Evolutionary conservation across 2,329 filamentous ascomycete genomes (phyloP), one percentile per base, ranked within the genome.

Genomic region (Alternaria tenuissima): DNA sequence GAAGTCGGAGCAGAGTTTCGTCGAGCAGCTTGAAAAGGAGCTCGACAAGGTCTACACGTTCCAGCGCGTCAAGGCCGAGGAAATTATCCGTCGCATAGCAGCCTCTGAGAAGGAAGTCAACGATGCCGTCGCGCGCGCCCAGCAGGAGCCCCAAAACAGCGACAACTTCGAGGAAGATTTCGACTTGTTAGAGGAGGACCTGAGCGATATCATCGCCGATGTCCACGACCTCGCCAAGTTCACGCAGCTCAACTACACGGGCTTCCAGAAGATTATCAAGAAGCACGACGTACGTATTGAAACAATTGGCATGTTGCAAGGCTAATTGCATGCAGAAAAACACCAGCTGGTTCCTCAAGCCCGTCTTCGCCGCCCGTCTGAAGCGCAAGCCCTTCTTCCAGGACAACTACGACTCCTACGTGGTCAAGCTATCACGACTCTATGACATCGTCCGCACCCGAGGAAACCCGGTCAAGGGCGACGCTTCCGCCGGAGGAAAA

Each of bases 231-330:
- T 99, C 61, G 94, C 95, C 79, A 98, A 98, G 81, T 99, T 97
- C 78, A 96, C 96, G 7, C 94, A 97, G 82, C 83, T 99, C 76
- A 99, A 99, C 81, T 99, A 99, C 77, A 98, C 94, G 0, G 95
- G 95, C 5, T 99, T 99, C 78, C 96, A 97, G 84, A 99, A 99
- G 85, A 99, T 99, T 66, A 97, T 99, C 81, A 99, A 99, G 86
- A 99, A 99, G 85, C 95, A 99, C 79, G 95, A 97, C 82, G 92
- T 94, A 80, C 70, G 91, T 51, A 22, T 36, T 5, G 5, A 7
- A 43, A 32, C 72, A 61, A 22, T 9, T n/a, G 6, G 3, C 20
- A 16, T 9, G 53, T 39, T 51, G 54, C 16, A 34, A 52, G 36
- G 56, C 73, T 75, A 61, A 77, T 42, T 11, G 9, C 16, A 34